A percentile compares a stretch with the other conserved stretches of the same genome.
These are phyloP conservation scores for Pholiota microspora DNA, from an alignment of 768 basidiomycete genomes.

Conservation along the genomic window DNA sequence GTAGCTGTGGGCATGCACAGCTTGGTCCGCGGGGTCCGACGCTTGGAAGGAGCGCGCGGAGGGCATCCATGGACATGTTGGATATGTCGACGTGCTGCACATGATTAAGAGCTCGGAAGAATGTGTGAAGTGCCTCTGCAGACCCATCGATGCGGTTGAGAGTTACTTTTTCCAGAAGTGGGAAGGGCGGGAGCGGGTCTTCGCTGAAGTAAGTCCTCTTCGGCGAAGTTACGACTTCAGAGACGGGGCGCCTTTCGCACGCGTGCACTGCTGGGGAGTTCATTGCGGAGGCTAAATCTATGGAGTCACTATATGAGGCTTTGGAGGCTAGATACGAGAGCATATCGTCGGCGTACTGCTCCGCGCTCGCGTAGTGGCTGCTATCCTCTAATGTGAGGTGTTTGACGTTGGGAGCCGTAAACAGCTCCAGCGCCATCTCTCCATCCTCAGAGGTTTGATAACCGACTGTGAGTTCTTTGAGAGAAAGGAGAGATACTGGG, in stretches of 20 bases:
- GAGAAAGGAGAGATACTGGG: conserved; percentile 34
- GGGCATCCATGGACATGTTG: conserved; percentile 31
- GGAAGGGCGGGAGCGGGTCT: conserved; percentile 30
- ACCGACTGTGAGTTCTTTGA: conserved; percentile 39
- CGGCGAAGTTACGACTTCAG: not conserved
- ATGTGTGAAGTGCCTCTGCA: conserved; percentile 26
- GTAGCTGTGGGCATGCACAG: not conserved
- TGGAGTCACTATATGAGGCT: conserved; percentile 11
- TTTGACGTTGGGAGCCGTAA: conserved; percentile 38
- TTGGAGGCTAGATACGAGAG: conserved; percentile 37
- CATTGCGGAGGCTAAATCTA: not conserved
- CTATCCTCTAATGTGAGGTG: conserved; percentile 44
- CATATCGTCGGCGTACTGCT: conserved; percentile 37
- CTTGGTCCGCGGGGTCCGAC: conserved; percentile 3
- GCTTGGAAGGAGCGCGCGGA: conserved; percentile 29
- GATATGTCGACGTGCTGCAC: conserved; percentile 32
- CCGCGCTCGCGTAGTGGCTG: conserved; percentile 37
- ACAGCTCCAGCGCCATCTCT: conserved; percentile 33
- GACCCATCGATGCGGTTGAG: conserved; percentile 37
- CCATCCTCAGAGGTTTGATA: conserved; percentile 41
- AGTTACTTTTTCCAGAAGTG: conserved; percentile 32
- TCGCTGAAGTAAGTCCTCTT: conserved; percentile 6
- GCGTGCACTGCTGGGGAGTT: conserved; percentile 3
- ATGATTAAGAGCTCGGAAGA: conserved; percentile 28
- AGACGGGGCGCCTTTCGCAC: not conserved